phyloP scores from a whole-genome alignment of 805 yeast genomes.

The Cyberlindnera suaveolens region DNA sequence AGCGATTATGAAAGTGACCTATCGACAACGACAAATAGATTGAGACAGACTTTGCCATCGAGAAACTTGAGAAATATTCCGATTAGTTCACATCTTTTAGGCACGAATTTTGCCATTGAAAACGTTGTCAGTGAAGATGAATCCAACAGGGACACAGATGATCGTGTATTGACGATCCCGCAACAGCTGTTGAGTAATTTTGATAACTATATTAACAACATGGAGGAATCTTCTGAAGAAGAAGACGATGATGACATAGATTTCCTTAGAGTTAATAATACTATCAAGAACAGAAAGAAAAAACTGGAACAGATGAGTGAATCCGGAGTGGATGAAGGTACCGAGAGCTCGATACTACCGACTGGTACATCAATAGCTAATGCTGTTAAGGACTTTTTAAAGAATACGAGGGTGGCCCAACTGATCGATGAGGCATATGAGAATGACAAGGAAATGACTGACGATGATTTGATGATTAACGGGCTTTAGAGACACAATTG shows the following conservation, averaged over 20 bases:
- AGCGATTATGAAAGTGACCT: slow-evolving; percentile 28
- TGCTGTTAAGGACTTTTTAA: slow-evolving; percentile 15
- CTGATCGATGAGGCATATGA: slow-evolving; percentile 5
- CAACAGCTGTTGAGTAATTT: slow-evolving; percentile 24
- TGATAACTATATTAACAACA: slow-evolving; percentile 21
- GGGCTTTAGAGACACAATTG: slow-evolving; percentile 7
- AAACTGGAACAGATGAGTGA: slow-evolving; percentile 7
- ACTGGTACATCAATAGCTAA: slow-evolving; percentile 12
- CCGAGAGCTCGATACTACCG: background rate
- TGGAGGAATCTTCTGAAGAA: slow-evolving; percentile 17
- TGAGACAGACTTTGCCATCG: slow-evolving; percentile 8
- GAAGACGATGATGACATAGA: slow-evolving; percentile 21
- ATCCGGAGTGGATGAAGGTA: slow-evolving; percentile 5
- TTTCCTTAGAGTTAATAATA: slow-evolving; percentile 18
- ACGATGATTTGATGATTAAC: slow-evolving; percentile 11
- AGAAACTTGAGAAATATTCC: slow-evolving; percentile 20
- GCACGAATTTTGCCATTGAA: slow-evolving; percentile 23
- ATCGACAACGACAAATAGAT: slow-evolving; percentile 15
- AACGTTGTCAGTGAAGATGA: slow-evolving; percentile 9
- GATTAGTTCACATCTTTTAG: slow-evolving; percentile 16
- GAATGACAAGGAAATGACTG: slow-evolving; percentile 6
- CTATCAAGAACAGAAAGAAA: slow-evolving; percentile 5
- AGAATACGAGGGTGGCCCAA: slow-evolving; percentile 3
- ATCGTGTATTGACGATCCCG: slow-evolving; percentile 19
- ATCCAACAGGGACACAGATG: background rate